These are phyloP conservation scores for Filobasidium uniguttulatum DNA, from an alignment of 1,284 basidiomycete genomes.

Conservation along the genomic window DNA sequence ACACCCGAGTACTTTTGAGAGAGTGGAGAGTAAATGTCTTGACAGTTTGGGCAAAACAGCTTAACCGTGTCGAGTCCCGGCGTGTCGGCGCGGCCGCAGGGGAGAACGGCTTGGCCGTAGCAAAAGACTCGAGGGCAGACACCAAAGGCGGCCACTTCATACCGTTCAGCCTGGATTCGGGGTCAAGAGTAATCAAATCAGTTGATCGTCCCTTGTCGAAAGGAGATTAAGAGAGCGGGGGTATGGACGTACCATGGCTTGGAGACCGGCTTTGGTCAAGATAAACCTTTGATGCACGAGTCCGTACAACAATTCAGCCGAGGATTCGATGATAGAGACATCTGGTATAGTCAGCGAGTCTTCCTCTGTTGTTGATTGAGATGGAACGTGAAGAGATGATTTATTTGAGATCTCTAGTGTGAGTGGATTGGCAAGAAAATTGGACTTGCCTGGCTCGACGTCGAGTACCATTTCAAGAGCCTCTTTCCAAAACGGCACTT, in stretches of 20 bases:
- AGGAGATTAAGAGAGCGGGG: neutral
- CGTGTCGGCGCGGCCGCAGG: constrained; percentile 88
- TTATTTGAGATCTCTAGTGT: neutral
- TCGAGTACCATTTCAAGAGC: constrained; percentile 99
- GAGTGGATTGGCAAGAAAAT: too few relatives aligned
- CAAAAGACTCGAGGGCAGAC: constrained; percentile 94
- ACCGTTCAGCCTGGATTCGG: constrained; percentile 80
- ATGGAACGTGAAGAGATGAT: neutral
- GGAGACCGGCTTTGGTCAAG: constrained; percentile 80
- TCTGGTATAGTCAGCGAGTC: constrained; percentile 67
- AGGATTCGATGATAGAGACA: constrained; percentile 95
- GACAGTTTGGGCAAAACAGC: constrained; percentile 95
- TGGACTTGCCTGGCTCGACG: constrained; percentile 82
- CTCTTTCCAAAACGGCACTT: constrained; percentile 97
- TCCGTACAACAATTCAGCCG: constrained; percentile 92
- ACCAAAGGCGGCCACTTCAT: constrained; percentile 83
- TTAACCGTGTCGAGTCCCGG: constrained; percentile 98
- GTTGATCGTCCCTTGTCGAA: neutral
- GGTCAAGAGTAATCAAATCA: neutral
- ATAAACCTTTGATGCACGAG: constrained; percentile 97
- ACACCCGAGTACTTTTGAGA: constrained; percentile 91
- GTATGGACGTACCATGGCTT: constrained; percentile 65
- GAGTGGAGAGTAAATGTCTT: constrained; percentile 91
- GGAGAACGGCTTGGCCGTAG: constrained; percentile 74
- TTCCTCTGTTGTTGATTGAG: constrained; percentile 48